Evolutionary conservation across 257 asterid genomes (phyloP).

Genomic region (Cynanchum wilfordii): DNA sequence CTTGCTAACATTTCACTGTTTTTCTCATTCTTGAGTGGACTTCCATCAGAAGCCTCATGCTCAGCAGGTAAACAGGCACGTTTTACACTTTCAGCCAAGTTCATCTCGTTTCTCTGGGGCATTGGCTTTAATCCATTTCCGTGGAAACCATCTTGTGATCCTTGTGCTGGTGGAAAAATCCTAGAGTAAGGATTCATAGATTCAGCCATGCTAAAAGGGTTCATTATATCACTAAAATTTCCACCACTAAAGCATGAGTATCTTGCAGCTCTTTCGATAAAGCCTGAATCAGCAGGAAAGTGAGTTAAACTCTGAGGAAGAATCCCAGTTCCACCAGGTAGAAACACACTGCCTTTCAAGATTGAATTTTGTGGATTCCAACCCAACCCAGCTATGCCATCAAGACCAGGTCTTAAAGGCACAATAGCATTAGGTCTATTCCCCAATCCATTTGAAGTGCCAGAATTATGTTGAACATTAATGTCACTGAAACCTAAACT

Average conservation of each 20-base stretch:
- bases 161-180: slow-evolving; percentile 38
- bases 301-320: slow-evolving; percentile 57
- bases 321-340: slow-evolving; percentile 48
- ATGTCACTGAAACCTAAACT: slow-evolving; percentile 50
- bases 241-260: slow-evolving; percentile 87
- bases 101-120: slow-evolving; percentile 30
- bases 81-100: slow-evolving; percentile 30
- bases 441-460: slow-evolving; percentile 28
- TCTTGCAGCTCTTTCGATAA: slow-evolving; percentile 85
- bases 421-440: slow-evolving; percentile 21
- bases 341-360: slow-evolving; percentile 54
- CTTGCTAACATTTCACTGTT: slow-evolving; percentile 29
- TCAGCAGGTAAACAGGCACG: slow-evolving; percentile 27
- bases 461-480: slow-evolving; percentile 37
- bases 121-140: slow-evolving; percentile 27
- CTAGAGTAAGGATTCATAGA: slow-evolving; percentile 35
- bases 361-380: slow-evolving; percentile 43
- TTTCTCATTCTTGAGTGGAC: slow-evolving; percentile 46
- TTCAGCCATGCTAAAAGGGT: slow-evolving; percentile 36
- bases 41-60: slow-evolving; percentile 29
- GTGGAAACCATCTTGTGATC: slow-evolving; percentile 36
- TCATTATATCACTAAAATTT: slow-evolving; percentile 50
- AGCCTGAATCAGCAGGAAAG: slow-evolving; percentile 78
- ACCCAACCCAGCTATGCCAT: slow-evolving; percentile 26
- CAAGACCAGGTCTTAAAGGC: slow-evolving; percentile 28